Percentiles rank a stretch among this genome's conserved stretches.
Evolutionary conservation across 2,329 filamentous ascomycete genomes (phyloP).

Genomic region (Xylariaceae sp.): DNA sequence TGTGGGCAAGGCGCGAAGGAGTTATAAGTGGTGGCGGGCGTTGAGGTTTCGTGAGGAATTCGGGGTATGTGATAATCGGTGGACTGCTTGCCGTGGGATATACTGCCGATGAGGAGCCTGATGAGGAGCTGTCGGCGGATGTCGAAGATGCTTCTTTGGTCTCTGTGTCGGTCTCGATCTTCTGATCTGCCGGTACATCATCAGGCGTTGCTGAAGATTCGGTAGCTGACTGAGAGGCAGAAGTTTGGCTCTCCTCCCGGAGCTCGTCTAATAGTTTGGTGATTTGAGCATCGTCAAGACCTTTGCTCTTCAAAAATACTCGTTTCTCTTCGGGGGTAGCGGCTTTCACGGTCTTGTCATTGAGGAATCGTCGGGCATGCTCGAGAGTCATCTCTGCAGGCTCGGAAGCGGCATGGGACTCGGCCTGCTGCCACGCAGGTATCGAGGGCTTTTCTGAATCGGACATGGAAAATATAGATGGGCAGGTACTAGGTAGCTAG

Average conservation of each 20-base stretch:
- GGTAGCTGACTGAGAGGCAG: conserved; percentile 1
- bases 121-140: background rate
- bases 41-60: conserved; percentile 66
- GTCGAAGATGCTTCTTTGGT: conserved; percentile 7
- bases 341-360: conserved; percentile 74
- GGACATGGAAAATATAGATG: conserved; percentile 15
- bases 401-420: conserved; percentile 23
- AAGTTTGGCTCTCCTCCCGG: conserved; percentile 21
- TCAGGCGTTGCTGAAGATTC: conserved; percentile 11
- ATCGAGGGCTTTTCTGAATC: conserved; percentile 30
- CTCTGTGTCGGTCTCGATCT: conserved; percentile 1
- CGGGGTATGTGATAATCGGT: conserved; percentile 73
- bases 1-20: conserved; percentile 62
- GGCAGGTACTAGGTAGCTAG: background rate
- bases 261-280: conserved; percentile 62
- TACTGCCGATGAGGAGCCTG: conserved; percentile 24
- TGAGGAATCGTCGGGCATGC: conserved; percentile 77
- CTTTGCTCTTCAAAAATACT: conserved; percentile 79
- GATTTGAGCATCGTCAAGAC: conserved; percentile 71
- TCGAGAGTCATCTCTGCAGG: conserved; percentile 54
- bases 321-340: conserved; percentile 75
- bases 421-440: conserved; percentile 35
- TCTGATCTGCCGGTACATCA: background rate
- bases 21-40: conserved; percentile 69
- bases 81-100: conserved; percentile 51